phyloP scores from a whole-genome alignment of 1,284 basidiomycete species.

The Papiliotrema flavescens region DNA sequence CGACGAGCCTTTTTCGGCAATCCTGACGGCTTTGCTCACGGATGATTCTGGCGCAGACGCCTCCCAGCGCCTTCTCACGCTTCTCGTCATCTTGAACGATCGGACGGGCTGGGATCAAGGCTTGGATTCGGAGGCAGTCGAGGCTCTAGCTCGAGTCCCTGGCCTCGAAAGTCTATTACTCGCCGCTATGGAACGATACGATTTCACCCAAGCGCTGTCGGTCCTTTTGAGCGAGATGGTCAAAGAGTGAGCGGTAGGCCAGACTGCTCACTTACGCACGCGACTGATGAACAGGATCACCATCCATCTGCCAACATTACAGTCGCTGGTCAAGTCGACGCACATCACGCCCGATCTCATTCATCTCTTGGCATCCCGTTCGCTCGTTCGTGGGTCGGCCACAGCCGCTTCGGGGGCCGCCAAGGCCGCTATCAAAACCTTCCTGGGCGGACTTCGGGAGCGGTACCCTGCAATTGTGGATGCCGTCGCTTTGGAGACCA shows the following conservation, averaged over 20 bases:
- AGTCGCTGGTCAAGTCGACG: too few relatives aligned
- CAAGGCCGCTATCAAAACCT: constrained; percentile 19
- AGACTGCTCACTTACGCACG: too few relatives aligned
- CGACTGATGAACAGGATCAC: too few relatives aligned
- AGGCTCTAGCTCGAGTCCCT: constrained; percentile 25
- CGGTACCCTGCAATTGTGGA: constrained; percentile 41
- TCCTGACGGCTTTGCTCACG: constrained; percentile 36
- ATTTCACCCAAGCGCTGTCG: constrained; percentile 33
- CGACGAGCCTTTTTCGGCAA: constrained; percentile 38
- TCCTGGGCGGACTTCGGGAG: constrained; percentile 38
- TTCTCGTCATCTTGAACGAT: constrained; percentile 44
- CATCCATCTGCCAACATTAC: too few relatives aligned
- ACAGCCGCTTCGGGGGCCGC: constrained; percentile 8
- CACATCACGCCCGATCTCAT: too few relatives aligned
- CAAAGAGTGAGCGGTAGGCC: constrained; percentile 15
- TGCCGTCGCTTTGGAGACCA: constrained; percentile 20
- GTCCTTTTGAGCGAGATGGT: constrained; percentile 22
- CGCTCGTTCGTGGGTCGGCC: constrained; percentile 20
- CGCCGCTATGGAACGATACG: constrained; percentile 41
- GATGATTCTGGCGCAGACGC: constrained; percentile 39
- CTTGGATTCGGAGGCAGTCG: constrained; percentile 26
- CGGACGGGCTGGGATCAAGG: constrained; percentile 30
- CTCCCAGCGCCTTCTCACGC: constrained; percentile 42
- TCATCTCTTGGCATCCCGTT: constrained; percentile 22
- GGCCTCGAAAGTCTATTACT: constrained; percentile 35